phyloP scores from a whole-genome alignment of 129 eudicot species.

The Tagetes patula region DNA sequence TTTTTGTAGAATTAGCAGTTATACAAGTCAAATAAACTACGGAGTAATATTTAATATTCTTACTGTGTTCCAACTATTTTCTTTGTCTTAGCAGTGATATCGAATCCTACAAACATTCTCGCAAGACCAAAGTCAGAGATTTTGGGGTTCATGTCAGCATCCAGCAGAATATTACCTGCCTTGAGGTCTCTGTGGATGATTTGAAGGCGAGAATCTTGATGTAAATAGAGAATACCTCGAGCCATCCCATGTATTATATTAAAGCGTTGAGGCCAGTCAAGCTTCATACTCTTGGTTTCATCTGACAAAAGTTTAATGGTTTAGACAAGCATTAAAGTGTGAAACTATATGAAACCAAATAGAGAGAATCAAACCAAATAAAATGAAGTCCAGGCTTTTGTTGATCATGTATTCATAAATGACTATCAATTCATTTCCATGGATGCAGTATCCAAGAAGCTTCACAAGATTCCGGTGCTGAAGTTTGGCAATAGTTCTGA shows the following conservation, averaged over 20 bases:
- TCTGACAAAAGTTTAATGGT: neutral
- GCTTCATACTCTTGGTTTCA: constrained; percentile 20
- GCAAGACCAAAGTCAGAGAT: constrained; percentile 53
- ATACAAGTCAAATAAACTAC: neutral
- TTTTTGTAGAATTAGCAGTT: neutral
- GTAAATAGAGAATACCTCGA: constrained; percentile 32
- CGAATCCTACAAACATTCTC: constrained; percentile 41
- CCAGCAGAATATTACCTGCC: constrained; percentile 43
- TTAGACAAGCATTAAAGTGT: constrained; percentile 1
- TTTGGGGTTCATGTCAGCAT: constrained; percentile 43
- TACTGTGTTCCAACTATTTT: constrained; percentile 53
- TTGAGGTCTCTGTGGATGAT: constrained; percentile 49
- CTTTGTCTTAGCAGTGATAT: constrained; percentile 36
- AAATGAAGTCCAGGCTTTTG: constrained; percentile 41
- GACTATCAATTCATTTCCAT: constrained; percentile 38
- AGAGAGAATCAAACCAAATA: constrained; percentile 38
- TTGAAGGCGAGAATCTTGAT: constrained; percentile 32
- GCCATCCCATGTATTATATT: constrained; percentile 28
- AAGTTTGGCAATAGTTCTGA: constrained; percentile 41
- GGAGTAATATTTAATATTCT: constrained; percentile 4
- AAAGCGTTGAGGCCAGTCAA: constrained; percentile 29
- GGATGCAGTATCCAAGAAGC: constrained; percentile 49
- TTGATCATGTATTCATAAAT: constrained; percentile 42
- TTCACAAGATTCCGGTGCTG: constrained; percentile 59
- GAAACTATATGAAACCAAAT: neutral